Evolutionary conservation across 176 grass and related monocot genomes (phyloP).

Genomic region (Triticum timopheevii): DNA sequence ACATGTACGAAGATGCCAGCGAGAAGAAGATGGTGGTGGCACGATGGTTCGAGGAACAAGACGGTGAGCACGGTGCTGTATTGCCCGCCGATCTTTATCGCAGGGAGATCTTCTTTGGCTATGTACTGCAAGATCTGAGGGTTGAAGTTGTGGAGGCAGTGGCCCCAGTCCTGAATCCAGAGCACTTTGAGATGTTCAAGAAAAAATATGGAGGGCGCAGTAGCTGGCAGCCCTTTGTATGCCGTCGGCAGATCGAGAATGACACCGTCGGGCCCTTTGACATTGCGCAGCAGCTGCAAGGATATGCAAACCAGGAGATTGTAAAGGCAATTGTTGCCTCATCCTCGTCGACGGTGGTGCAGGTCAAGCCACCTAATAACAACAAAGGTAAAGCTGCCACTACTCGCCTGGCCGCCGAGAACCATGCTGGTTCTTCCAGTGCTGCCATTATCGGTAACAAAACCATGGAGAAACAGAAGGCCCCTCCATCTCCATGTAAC

Average conservation of each 20-base stretch:
- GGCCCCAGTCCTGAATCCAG: constrained; percentile 45
- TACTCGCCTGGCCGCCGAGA: neutral
- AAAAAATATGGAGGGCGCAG: neutral
- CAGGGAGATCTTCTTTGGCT: constrained; percentile 61
- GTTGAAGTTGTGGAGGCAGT: constrained; percentile 60
- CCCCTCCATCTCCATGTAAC: neutral
- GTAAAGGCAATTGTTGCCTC: constrained; percentile 27
- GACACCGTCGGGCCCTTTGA: constrained; percentile 49
- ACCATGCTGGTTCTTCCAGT: neutral
- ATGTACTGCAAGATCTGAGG: constrained; percentile 54
- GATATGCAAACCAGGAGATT: constrained; percentile 63
- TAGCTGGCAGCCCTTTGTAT: constrained; percentile 47
- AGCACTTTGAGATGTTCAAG: constrained; percentile 58
- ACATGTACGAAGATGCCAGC: constrained; percentile 54
- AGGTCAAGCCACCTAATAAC: constrained; percentile 26
- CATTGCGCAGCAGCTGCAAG: constrained; percentile 39
- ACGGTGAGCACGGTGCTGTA: constrained; percentile 36
- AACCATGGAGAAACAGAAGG: neutral
- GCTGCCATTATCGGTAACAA: neutral
- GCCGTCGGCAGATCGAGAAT: constrained; percentile 42
- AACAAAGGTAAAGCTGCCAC: neutral
- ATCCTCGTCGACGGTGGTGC: constrained; percentile 31
- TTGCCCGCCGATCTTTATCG: constrained; percentile 35
- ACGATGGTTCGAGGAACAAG: constrained; percentile 57
- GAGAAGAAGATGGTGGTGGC: constrained; percentile 52